These are phyloP conservation scores for Medicago lupulina DNA, from an alignment of 306 rosid species.

Conservation along the genomic window DNA sequence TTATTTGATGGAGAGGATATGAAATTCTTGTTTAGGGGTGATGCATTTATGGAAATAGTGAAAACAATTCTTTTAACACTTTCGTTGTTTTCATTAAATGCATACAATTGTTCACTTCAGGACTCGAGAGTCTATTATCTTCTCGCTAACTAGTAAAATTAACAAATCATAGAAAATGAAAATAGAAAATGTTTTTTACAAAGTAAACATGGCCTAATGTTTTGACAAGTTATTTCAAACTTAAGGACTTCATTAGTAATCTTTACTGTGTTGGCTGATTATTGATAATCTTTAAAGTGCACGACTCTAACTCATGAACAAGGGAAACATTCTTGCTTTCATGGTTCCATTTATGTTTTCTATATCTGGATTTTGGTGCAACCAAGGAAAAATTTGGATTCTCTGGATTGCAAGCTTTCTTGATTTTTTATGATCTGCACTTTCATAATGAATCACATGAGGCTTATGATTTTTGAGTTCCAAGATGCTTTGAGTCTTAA, in stretches of 20 bases:
- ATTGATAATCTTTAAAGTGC: constrained; percentile 3
- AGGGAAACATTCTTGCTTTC: constrained; percentile 24
- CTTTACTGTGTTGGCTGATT: constrained; percentile 17
- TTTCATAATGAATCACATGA: constrained; percentile 8
- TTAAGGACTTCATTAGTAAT: constrained; percentile 4
- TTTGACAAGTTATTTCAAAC: constrained; percentile 10
- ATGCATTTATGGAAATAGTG: not conserved
- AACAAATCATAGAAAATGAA: not conserved
- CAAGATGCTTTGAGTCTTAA: not conserved
- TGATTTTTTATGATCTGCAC: constrained; percentile 11
- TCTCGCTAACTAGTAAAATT: not conserved
- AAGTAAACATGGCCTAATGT: not conserved
- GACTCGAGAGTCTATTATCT: not conserved
- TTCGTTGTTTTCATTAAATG: not conserved
- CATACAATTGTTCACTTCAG: not conserved
- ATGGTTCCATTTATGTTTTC: constrained; percentile 10
- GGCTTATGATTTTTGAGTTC: not conserved
- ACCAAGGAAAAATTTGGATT: not conserved
- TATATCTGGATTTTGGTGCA: constrained; percentile 22
- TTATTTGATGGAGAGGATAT: not conserved
- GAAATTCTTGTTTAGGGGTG: not conserved
- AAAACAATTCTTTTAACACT: not conserved
- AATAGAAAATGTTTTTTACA: not conserved
- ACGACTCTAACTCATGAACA: not conserved
- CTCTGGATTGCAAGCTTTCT: not conserved